Conservation (phyloP, 768 basidiomycete species). For the Boletus patriciae region DNA sequence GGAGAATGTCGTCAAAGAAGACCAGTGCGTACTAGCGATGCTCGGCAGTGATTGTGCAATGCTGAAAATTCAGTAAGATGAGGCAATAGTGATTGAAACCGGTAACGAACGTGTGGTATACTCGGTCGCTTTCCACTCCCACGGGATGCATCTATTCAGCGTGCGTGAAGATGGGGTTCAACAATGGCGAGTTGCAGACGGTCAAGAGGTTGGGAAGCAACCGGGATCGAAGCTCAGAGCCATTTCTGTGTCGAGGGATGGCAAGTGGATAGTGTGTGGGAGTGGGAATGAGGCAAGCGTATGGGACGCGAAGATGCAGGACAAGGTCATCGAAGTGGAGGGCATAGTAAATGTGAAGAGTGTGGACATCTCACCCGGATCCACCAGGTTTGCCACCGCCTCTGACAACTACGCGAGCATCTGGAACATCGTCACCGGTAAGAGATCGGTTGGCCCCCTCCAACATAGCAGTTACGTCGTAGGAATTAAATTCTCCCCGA, state of each 20-base stretch:
- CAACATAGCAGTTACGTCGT: too few relatives aligned
- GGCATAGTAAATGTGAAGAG: fast-evolving
- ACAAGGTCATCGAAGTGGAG: neutral
- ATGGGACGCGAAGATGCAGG: neutral
- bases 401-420: too few relatives aligned
- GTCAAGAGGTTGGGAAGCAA: neutral
- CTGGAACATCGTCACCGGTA: too few relatives aligned
- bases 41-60: neutral
- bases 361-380: neutral
- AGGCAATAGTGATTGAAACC: neutral
- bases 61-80: neutral
- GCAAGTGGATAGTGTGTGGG: neutral
- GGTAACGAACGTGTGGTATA: neutral
- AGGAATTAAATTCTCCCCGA: too few relatives aligned
- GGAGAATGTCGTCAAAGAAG: neutral
- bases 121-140: neutral
- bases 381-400: neutral
- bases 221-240: too few relatives aligned
- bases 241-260: neutral
- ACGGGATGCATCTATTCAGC: neutral
- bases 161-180: neutral
- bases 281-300: neutral
- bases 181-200: neutral
- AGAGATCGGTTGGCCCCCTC: too few relatives aligned
- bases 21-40: neutral